Percentiles rank a stretch among this genome's conserved stretches.
These are phyloP conservation scores for Fusarium sororula DNA, from an alignment of 2,329 filamentous ascomycete genomes.

Conservation along the genomic window DNA sequence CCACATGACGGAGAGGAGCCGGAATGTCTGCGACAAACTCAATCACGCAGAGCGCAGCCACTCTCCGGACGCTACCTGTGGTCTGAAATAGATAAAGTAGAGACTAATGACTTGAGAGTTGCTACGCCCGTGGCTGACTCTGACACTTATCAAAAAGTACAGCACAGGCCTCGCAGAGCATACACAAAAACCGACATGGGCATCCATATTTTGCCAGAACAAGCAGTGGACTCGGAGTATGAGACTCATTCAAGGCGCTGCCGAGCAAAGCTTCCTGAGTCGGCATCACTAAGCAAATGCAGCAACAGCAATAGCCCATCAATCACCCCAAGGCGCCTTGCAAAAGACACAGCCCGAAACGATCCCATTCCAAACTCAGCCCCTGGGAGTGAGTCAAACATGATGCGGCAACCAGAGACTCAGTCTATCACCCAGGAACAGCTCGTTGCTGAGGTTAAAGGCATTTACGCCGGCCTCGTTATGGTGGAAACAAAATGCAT, in stretches of 20 bases:
- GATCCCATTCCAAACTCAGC: neutral
- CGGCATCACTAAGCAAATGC: neutral
- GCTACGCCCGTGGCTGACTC: neutral
- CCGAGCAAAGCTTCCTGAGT: accelerated
- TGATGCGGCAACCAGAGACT: neutral
- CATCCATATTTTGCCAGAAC: accelerated
- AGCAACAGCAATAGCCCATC: neutral
- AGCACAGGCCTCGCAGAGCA: neutral
- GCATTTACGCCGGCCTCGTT: neutral
- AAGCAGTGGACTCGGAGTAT: neutral
- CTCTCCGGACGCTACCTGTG: accelerated
- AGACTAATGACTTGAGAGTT: neutral
- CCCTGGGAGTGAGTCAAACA: no score
- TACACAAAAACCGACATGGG: neutral
- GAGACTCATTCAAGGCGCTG: neutral
- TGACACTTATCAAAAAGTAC: neutral
- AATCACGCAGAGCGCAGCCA: neutral
- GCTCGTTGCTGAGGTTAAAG: neutral
- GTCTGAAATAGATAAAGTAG: neutral
- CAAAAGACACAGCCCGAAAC: accelerated
- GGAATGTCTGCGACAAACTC: no score
- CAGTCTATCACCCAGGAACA: neutral
- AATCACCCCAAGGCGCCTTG: neutral
- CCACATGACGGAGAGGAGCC: neutral
- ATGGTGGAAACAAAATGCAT: neutral